Evolutionary conservation across 2,329 filamentous ascomycete species (phyloP), one percentile per base, ranked within the genome.

Genomic region (Claviceps paspali): DNA sequence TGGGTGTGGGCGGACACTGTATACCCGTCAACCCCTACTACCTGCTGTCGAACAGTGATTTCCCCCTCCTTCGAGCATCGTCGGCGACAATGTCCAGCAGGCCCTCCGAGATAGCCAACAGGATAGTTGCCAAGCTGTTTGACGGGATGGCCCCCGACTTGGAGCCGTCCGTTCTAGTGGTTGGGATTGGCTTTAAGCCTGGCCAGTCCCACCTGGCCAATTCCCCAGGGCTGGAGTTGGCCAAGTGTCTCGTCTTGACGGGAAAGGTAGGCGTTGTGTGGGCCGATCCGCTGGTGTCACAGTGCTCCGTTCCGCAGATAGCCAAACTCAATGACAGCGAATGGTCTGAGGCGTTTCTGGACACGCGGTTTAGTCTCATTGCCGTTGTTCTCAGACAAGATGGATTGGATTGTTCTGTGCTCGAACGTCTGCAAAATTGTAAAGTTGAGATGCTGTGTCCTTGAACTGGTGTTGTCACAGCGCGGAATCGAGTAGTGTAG

Each of bases 1-100:
- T 67, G 1, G 68, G 68, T 8, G 68, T 73, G 5, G 68, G 68
- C 1, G 68, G 69, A 0, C 68, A 72, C 48, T 73, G 68, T 43
- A 72, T 73, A 40, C 68, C 68, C 0, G 60, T 72, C 42, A 73
- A 73, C 40, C 68, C 68, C 1, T 62, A 62, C 52, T 72, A 72
- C 43, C 53, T 73, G 14, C 52, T 72, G 8, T 60, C 60, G 17
- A 68, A 63, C 45, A 62, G 54, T 43, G 47, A 53, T 4, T 61
- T 70, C 33, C 68, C 68, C 3, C 49, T 72, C 0, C 52, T 71
- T 3, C 46, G 60, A 32, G 49, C 54, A 2, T 65, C 64, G 0
- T 59, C 63, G 1, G 59, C 62, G 35, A 57, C 49, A 32, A 68
- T 66, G 62, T 52, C 54, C 28, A 49, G 52, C 3, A 56, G 66